Percentiles rank a stretch among this genome's conserved stretches.
phyloP scores from a whole-genome alignment of 352 stramenopile genomes.

The Phytophthora nicotianae region DNA sequence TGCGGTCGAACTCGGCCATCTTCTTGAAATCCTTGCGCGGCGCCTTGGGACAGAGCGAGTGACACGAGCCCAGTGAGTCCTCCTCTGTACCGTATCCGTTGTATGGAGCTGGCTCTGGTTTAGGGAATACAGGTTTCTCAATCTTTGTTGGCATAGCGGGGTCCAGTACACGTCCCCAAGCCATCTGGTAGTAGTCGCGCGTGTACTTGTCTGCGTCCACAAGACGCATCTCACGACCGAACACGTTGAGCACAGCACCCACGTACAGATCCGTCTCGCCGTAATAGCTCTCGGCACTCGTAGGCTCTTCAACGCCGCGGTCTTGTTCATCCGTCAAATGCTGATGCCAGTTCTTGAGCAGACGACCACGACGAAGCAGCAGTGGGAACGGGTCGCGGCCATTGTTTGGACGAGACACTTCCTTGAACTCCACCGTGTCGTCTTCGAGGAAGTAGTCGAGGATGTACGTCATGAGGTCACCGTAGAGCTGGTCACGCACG shows the following conservation, averaged over 20 bases:
- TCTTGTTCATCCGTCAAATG: conserved; percentile 75
- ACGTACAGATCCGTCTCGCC: conserved; percentile 71
- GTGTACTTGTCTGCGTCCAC: conserved; percentile 83
- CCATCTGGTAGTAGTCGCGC: conserved; percentile 73
- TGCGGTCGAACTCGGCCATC: conserved; percentile 78
- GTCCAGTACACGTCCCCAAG: conserved; percentile 58
- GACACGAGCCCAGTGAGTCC: conserved; percentile 73
- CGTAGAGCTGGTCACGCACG: conserved; percentile 76
- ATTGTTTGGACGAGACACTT: conserved; percentile 80
- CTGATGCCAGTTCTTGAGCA: conserved; percentile 76
- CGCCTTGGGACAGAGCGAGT: conserved; percentile 67
- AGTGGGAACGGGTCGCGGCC: conserved; percentile 82
- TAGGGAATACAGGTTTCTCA: conserved; percentile 54
- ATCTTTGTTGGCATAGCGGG: conserved; percentile 49
- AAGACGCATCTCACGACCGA: conserved; percentile 67
- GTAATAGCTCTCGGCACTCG: conserved; percentile 68
- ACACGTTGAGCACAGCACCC: conserved; percentile 72
- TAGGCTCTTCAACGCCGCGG: conserved; percentile 76
- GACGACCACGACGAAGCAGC: conserved; percentile 62
- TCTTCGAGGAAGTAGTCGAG: conserved; percentile 91
- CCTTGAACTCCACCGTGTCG: conserved; percentile 90
- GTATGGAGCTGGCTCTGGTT: conserved; percentile 65
- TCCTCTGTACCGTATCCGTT: conserved; percentile 82
- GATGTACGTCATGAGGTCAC: conserved; percentile 79
- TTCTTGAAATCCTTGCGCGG: conserved; percentile 85